Evolutionary conservation across 2,329 filamentous ascomycete genomes (phyloP).

Genomic region (Penicillium polonicum): DNA sequence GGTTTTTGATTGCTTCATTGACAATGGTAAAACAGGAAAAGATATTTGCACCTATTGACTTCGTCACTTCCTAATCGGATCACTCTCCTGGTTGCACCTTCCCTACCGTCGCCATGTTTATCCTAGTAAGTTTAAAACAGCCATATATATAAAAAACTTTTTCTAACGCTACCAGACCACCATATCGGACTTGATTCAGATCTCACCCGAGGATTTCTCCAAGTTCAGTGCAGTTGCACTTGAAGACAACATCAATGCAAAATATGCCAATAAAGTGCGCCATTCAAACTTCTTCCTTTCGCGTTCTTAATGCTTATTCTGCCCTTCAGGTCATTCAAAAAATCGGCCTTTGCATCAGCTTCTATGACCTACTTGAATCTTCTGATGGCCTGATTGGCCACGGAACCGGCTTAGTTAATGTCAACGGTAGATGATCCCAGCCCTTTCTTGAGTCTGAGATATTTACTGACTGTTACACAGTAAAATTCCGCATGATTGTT

Average conservation of each 20-base stretch:
- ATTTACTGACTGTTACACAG: conserved; percentile 46
- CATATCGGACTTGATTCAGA: conserved; percentile 90
- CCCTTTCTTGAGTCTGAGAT: neutral
- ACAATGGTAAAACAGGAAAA: neutral
- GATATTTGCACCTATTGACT: neutral
- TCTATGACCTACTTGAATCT: conserved; percentile 85
- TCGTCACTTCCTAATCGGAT: neutral
- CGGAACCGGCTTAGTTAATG: conserved; percentile 86
- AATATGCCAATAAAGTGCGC: conserved; percentile 85
- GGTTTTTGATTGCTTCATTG: conserved; percentile 1
- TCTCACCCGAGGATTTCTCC: conserved; percentile 82
- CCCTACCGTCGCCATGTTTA: conserved; percentile 46
- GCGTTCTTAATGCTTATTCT: conserved; percentile 1
- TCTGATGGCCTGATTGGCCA: conserved; percentile 94
- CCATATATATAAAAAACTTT: conserved; percentile 21
- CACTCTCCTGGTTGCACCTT: neutral
- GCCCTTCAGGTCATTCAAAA: conserved; percentile 77
- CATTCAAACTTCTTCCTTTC: neutral
- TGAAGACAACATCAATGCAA: conserved; percentile 94
- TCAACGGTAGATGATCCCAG: conserved; percentile 65
- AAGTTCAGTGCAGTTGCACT: conserved; percentile 79
- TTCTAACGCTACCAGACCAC: conserved; percentile 64
- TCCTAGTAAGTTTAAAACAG: conserved; percentile 44
- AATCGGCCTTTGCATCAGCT: conserved; percentile 86
- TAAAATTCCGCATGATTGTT: conserved; percentile 89